Percentiles rank a stretch among this genome's conserved stretches.
These are phyloP conservation scores for Arctium lappa DNA, from an alignment of 129 eudicot genomes.

Conservation along the genomic window DNA sequence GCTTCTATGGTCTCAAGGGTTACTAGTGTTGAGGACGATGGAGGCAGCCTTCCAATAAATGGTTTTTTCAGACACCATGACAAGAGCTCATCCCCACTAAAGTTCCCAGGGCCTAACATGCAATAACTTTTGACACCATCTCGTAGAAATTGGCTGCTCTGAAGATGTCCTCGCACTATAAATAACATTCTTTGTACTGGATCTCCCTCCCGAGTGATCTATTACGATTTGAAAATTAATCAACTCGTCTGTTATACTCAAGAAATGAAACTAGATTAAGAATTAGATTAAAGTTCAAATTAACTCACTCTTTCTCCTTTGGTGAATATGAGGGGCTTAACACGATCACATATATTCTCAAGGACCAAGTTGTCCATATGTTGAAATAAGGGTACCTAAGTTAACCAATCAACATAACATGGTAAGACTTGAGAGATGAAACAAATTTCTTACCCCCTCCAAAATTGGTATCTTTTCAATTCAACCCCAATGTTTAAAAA, in stretches of 20 bases:
- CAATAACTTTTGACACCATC: slow-evolving; percentile 74
- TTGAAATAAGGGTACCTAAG: slow-evolving; percentile 88
- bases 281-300: neutral
- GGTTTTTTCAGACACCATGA: slow-evolving; percentile 85
- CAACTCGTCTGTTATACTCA: neutral
- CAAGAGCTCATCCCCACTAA: slow-evolving; percentile 83
- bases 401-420: neutral
- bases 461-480: neutral
- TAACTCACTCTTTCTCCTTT: slow-evolving; percentile 77
- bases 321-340: slow-evolving; percentile 80
- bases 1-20: slow-evolving; percentile 86
- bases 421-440: neutral
- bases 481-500: neutral
- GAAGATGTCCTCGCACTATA: slow-evolving; percentile 83
- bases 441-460: neutral
- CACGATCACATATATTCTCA: slow-evolving; percentile 89
- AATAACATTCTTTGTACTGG: slow-evolving; percentile 86
- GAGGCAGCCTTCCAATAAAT: slow-evolving; percentile 69
- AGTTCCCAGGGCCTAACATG: slow-evolving; percentile 93
- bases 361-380: slow-evolving; percentile 89
- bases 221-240: neutral
- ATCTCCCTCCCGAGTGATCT: slow-evolving; percentile 76
- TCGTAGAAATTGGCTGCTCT: slow-evolving; percentile 70
- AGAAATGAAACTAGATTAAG: neutral
- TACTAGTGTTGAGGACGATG: slow-evolving; percentile 64